phyloP scores from a whole-genome alignment of 2,329 filamentous ascomycete genomes.

The Pyricularia pennisetigena region DNA sequence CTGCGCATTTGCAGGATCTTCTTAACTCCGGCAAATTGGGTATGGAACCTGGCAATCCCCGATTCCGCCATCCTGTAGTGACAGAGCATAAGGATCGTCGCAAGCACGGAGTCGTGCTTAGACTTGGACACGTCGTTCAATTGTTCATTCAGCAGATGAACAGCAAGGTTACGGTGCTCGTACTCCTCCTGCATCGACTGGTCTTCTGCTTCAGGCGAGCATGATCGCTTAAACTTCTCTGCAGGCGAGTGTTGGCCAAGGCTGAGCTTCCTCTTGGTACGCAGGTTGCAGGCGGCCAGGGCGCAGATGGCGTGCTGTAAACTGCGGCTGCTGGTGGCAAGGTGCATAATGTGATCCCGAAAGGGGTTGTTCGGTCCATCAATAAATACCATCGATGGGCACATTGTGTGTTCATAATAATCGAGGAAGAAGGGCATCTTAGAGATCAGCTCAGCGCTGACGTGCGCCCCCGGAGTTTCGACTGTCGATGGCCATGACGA shows the following conservation, averaged over 20 bases:
- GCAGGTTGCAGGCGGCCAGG: conserved; percentile 77
- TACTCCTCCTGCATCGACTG: conserved; percentile 68
- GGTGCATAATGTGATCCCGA: conserved; percentile 67
- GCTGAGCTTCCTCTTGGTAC: conserved; percentile 68
- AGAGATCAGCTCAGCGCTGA: conserved; percentile 56
- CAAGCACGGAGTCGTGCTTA: conserved; percentile 77
- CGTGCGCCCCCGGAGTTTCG: conserved; percentile 36
- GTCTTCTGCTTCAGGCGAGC: conserved; percentile 30
- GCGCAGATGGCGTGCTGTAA: conserved; percentile 91
- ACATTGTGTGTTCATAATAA: conserved; percentile 89
- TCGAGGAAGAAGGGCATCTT: conserved; percentile 85
- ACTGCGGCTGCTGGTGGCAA: conserved; percentile 69
- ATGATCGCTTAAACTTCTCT: conserved; percentile 31
- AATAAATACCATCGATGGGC: conserved; percentile 83
- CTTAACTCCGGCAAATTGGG: conserved; percentile 86
- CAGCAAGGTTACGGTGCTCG: conserved; percentile 71
- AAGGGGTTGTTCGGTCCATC: conserved; percentile 83
- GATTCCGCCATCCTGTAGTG: conserved; percentile 92
- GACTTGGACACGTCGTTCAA: conserved; percentile 67
- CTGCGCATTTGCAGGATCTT: conserved; percentile 76
- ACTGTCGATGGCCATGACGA: conserved; percentile 33
- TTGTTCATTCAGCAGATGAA: conserved; percentile 74
- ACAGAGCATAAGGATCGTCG: conserved; percentile 78
- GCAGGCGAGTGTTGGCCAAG: conserved; percentile 45
- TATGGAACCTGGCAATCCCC: conserved; percentile 85